Conservation (phyloP, 305 asterid species). For the Lippia alba region DNA sequence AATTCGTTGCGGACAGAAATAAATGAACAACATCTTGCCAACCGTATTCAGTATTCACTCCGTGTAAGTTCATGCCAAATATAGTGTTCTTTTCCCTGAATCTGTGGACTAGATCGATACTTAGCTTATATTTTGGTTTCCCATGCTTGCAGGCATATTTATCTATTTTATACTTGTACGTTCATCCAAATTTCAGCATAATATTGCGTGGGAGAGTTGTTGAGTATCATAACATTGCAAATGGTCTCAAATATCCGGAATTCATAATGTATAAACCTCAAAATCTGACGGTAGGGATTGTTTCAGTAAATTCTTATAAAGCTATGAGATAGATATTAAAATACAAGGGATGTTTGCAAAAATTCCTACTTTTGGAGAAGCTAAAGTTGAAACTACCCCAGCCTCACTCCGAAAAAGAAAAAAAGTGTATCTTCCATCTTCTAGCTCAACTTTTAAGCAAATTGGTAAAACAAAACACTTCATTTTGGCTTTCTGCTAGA, state of each 20-base stretch:
- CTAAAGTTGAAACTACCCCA: too few species aligned
- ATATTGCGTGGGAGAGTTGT: slow-evolving; percentile 72
- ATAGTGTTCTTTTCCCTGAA: slow-evolving; percentile 15
- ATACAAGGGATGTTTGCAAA: not conserved
- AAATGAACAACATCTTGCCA: slow-evolving; percentile 77
- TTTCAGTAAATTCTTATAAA: slow-evolving; percentile 26
- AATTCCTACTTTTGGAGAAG: too few species aligned
- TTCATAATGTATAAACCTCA: slow-evolving; percentile 81
- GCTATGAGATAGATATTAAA: slow-evolving; percentile 16
- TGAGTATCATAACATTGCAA: slow-evolving; percentile 72
- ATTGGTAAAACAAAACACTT: not conserved
- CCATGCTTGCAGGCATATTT: slow-evolving; percentile 74
- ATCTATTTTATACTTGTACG: slow-evolving; percentile 74
- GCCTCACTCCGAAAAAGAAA: too few species aligned
- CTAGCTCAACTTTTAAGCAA: too few species aligned
- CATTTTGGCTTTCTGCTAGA: not conserved
- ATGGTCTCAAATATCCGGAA: slow-evolving; percentile 78
- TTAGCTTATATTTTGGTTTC: slow-evolving; percentile 37
- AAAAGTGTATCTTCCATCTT: too few species aligned
- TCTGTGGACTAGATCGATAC: slow-evolving; percentile 15
- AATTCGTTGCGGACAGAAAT: slow-evolving; percentile 37
- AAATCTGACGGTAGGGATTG: slow-evolving; percentile 57
- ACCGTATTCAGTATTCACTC: slow-evolving; percentile 79
- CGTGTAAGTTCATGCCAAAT: slow-evolving; percentile 63
- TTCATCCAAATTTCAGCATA: slow-evolving; percentile 64